Base-by-base conservation (phyloP, 2,329 filamentous ascomycete genomes). In the Diaporthe australafricana region DNA sequence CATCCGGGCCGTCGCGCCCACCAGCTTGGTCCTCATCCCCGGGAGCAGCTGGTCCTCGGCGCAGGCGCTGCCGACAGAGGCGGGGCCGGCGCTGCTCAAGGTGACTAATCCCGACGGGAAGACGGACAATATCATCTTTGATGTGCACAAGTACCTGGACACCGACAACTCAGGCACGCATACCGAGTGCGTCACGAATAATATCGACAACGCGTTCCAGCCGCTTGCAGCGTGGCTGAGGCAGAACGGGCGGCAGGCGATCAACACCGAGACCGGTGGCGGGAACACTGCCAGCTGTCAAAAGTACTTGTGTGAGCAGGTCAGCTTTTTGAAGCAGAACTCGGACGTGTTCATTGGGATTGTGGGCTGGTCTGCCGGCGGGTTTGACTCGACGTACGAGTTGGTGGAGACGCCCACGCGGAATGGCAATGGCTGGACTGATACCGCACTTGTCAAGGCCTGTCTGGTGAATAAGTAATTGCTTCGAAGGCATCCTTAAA, bases 1-100 rank as follows among this genome's bases (percentile, higher is more conserved):
- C 3, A 92, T 93, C 75, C 88, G 91, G 38, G 87, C 89, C 3
- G 91, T 90, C 16, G 90, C 90, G n/a, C 86, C 84, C 0, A 81
- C 81, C 20, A 88, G 92, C 73, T 85, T 88, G 75, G 90, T 92
- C 74, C 83, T 92, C 5, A 84, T 92, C 1, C 88, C 91, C 0
- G 91, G 91, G 0, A 90, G 85, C 55, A 87, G 88, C 77, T 92
- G 86, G 77, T 86, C 88, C 8, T 85, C 83, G 56, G 87, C 86
- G 5, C 83, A 80, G 42, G 85, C 85, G 2, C 80, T 92, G 3
- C 77, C 82, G 16, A 83, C 80, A 5, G 87, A 87, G 3, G 87
- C 86, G 14, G 88, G 84, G 0, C 85, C 84, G 1, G 86, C 86
- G 5, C 80, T 92, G 11, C 77, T 84, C n/a, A 83, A 78, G 5